Conservation (phyloP, 805 yeast species). For the Sugiyamaella americana region DNA sequence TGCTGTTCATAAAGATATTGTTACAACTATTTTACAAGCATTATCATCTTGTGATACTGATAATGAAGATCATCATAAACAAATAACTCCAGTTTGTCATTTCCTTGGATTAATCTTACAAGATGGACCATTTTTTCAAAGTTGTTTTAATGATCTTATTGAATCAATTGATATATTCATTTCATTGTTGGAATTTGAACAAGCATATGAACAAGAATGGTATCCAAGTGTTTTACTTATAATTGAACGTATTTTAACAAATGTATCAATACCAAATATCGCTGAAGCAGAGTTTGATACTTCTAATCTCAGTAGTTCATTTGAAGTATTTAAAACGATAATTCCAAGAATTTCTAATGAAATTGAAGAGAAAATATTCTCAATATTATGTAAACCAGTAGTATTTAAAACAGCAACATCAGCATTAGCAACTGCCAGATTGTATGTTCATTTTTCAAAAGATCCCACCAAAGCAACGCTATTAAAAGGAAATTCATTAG, state of each 20-base stretch:
- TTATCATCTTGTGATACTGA: conserved; percentile 11
- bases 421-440: conserved; percentile 46
- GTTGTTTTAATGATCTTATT: conserved; percentile 14
- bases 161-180: conserved; percentile 17
- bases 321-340: conserved; percentile 6
- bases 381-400: conserved; percentile 38
- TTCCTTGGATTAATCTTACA: conserved; percentile 25
- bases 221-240: conserved; percentile 51
- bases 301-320: not conserved
- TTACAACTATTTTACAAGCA: conserved; percentile 10
- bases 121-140: conserved; percentile 17
- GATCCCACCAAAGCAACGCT: conserved; percentile 40
- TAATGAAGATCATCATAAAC: conserved; percentile 5
- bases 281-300: conserved; percentile 31
- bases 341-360: conserved; percentile 23
- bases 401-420: conserved; percentile 13
- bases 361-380: conserved; percentile 36
- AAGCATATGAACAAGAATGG: conserved; percentile 39
- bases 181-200: conserved; percentile 11
- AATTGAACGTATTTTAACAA: conserved; percentile 49
- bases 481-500: conserved; percentile 42
- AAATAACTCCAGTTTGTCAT: conserved; percentile 19
- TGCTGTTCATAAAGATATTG: conserved; percentile 12
- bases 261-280: conserved; percentile 44
- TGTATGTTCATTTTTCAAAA: conserved; percentile 49